Percentiles rank a stretch among this genome's conserved stretches.
phyloP scores from a whole-genome alignment of 176 grass and related monocot species.

The Elymus sibiricus region DNA sequence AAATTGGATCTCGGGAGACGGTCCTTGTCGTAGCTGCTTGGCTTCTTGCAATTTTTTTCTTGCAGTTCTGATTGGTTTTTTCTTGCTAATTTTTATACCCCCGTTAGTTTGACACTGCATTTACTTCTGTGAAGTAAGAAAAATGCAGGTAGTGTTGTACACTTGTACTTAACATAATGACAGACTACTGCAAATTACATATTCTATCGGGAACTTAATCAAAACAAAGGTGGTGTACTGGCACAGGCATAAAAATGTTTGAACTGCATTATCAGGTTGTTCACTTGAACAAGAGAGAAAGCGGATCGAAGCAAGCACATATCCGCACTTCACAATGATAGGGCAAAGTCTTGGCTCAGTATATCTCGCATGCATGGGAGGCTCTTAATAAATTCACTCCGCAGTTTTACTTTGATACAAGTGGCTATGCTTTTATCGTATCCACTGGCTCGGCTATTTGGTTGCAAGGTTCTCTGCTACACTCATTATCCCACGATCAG shows the following conservation, averaged over 20 bases:
- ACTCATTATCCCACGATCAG: too few relatives aligned
- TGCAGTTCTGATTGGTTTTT: not conserved
- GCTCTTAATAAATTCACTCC: too few relatives aligned
- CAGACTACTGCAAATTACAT: not conserved
- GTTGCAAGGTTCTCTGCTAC: too few relatives aligned
- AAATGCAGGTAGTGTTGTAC: too few relatives aligned
- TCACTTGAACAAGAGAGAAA: constrained; percentile 74
- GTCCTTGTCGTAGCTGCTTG: not conserved
- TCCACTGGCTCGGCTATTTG: too few relatives aligned
- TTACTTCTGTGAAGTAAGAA: not conserved
- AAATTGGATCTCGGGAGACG: constrained; percentile 4
- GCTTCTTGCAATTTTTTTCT: not conserved
- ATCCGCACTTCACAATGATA: constrained; percentile 93
- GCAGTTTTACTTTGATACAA: too few relatives aligned
- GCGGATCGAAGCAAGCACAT: constrained; percentile 77
- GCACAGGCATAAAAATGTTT: not conserved
- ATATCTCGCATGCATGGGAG: too few relatives aligned
- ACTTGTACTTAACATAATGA: too few relatives aligned
- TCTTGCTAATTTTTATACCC: too few relatives aligned
- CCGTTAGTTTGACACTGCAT: not conserved
- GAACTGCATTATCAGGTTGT: constrained; percentile 59
- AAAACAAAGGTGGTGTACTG: not conserved
- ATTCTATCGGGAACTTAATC: too few relatives aligned
- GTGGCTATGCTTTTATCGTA: too few relatives aligned
- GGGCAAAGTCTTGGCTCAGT: too few relatives aligned